These are phyloP conservation scores for Rhizopogon vesiculosus DNA, from an alignment of 768 basidiomycete genomes.

Conservation along the genomic window DNA sequence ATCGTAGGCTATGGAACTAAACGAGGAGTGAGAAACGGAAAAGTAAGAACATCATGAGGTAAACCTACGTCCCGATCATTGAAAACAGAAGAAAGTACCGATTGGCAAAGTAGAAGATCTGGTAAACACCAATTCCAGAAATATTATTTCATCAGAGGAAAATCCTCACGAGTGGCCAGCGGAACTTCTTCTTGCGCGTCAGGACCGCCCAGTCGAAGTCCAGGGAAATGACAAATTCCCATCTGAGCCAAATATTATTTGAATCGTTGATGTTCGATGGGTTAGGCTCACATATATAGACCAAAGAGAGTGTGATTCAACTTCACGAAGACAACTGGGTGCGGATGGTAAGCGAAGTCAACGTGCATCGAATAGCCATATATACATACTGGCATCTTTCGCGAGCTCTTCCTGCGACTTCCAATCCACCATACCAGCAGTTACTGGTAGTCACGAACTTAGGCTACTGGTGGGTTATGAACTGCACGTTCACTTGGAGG, in stretches of 20 bases:
- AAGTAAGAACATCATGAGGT: neutral
- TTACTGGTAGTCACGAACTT: no score
- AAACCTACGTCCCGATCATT: conserved; percentile 41
- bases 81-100: conserved; percentile 41
- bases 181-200: conserved; percentile 35
- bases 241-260: conserved; percentile 20
- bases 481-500: no score
- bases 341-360: neutral
- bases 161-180: conserved; percentile 43
- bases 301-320: conserved; percentile 40
- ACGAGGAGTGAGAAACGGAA: neutral
- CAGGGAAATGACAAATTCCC: conserved; percentile 40
- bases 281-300: conserved; percentile 35
- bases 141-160: neutral
- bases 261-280: neutral
- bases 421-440: no score
- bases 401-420: no score
- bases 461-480: no score
- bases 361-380: no score
- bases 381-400: no score
- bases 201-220: conserved; percentile 39
- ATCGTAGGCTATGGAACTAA: conserved; percentile 12
- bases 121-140: conserved; percentile 1
- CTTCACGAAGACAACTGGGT: conserved; percentile 29
- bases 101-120: conserved; percentile 42